A percentile compares a stretch with the other conserved stretches of the same genome.
Evolutionary conservation across 2,329 filamentous ascomycete genomes (phyloP).

Genomic region (Fusarium acutatum): DNA sequence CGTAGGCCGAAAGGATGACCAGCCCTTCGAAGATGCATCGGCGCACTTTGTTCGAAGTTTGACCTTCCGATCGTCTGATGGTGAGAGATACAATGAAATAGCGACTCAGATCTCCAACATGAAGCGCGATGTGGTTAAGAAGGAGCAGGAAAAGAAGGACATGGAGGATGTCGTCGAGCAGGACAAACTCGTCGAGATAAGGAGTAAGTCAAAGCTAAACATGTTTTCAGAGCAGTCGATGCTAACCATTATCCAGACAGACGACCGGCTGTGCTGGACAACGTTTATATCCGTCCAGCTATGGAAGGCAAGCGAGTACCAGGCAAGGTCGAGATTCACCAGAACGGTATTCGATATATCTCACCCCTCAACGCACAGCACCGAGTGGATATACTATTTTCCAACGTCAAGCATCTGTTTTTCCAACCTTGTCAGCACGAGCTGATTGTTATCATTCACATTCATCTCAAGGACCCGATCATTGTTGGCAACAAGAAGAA

Average conservation of each 20-base stretch:
- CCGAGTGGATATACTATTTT: constrained; percentile 93
- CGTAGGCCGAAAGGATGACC: constrained; percentile 95
- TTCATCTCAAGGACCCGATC: constrained; percentile 97
- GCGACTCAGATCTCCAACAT: constrained; percentile 93
- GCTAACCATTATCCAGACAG: constrained; percentile 72
- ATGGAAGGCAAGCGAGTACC: constrained; percentile 97
- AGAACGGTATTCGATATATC: constrained; percentile 97
- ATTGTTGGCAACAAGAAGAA: constrained; percentile 98
- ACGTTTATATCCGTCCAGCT: constrained; percentile 93
- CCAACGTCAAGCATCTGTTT: constrained; percentile 98
- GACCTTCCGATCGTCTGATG: constrained; percentile 92
- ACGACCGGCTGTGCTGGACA: constrained; percentile 87
- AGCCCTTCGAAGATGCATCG: constrained; percentile 94
- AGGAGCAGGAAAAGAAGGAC: constrained; percentile 98
- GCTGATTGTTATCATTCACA: constrained; percentile 96
- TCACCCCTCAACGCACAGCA: constrained; percentile 82
- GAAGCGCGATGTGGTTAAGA: constrained; percentile 90
- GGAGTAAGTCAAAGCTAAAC: constrained; percentile 68
- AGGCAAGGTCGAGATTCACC: constrained; percentile 95
- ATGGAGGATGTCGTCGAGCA: constrained; percentile 99
- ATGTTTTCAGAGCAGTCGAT: background rate
- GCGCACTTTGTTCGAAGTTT: constrained; percentile 96
- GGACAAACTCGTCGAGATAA: constrained; percentile 93
- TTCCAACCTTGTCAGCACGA: constrained; percentile 98
- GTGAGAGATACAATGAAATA: constrained; percentile 88